Evolutionary conservation across 2,329 filamentous ascomycete genomes (phyloP).

Genomic region (Didymella segeticola): DNA sequence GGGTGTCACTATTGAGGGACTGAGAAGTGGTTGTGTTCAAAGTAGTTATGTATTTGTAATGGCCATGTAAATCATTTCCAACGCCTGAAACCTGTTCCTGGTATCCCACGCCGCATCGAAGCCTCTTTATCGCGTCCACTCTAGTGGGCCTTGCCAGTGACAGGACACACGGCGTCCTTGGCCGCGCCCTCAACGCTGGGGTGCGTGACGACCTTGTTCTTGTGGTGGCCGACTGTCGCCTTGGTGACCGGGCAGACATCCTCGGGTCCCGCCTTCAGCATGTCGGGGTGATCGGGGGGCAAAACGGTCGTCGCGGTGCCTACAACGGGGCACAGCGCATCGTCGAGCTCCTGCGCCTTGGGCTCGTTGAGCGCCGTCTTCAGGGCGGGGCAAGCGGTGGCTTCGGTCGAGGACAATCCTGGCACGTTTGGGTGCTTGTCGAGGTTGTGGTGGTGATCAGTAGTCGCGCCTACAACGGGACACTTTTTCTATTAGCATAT

Average conservation of each 20-base stretch:
- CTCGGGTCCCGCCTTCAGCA: slow-evolving; percentile 47
- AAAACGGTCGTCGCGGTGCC: slow-evolving; percentile 52
- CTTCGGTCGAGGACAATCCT: slow-evolving; percentile 30
- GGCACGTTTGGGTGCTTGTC: slow-evolving; percentile 51
- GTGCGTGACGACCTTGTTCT: slow-evolving; percentile 51
- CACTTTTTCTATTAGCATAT: slow-evolving; percentile 36
- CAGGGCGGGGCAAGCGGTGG: slow-evolving; percentile 52
- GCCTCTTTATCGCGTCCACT: too few species aligned
- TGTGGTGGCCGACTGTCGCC: slow-evolving; percentile 53
- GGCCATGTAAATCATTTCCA: not conserved
- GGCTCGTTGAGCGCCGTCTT: slow-evolving; percentile 48
- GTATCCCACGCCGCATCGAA: not conserved
- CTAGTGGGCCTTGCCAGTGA: slow-evolving; percentile 45
- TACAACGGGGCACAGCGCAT: slow-evolving; percentile 54
- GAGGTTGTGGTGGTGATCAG: slow-evolving; percentile 54
- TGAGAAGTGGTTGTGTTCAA: not conserved
- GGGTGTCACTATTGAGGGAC: not conserved
- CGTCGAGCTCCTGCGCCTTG: slow-evolving; percentile 49
- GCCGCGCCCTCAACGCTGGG: slow-evolving; percentile 49
- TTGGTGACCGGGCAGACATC: slow-evolving; percentile 55
- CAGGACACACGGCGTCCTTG: slow-evolving; percentile 51
- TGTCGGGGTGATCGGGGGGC: slow-evolving; percentile 52
- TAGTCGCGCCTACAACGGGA: slow-evolving; percentile 55
- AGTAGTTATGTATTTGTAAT: not conserved
- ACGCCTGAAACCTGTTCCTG: slow-evolving; percentile 4